phyloP scores from a whole-genome alignment of 345 rosid species.

The Eucalyptus pauciflora region DNA sequence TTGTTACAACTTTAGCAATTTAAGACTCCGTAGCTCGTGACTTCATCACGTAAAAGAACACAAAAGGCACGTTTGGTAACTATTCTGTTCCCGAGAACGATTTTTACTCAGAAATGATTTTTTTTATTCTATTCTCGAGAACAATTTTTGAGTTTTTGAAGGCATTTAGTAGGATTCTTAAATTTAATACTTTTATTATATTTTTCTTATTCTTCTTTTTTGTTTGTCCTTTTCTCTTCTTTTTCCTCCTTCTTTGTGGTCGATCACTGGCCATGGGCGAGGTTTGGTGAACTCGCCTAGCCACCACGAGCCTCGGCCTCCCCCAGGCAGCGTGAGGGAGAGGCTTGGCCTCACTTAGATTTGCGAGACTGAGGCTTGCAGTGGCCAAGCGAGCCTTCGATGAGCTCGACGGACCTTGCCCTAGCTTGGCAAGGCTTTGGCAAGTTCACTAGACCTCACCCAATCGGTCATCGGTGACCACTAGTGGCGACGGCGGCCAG shows the following conservation, averaged over 20 bases:
- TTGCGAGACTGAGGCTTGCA: rapidly evolving
- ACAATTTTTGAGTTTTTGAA: too few relatives aligned
- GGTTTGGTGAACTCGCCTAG: rapidly evolving
- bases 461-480: rapidly evolving
- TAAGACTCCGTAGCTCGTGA: background rate
- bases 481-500: rapidly evolving
- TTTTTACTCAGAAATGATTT: rapidly evolving
- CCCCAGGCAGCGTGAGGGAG: rapidly evolving
- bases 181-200: too few relatives aligned
- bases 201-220: too few relatives aligned
- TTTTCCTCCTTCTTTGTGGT: too few relatives aligned
- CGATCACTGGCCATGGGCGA: rapidly evolving
- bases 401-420: rapidly evolving
- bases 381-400: too few relatives aligned
- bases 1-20: background rate
- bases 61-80: rapidly evolving
- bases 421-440: too few relatives aligned
- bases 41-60: background rate
- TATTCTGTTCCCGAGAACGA: rapidly evolving
- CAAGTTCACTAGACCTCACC: rapidly evolving
- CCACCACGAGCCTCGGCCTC: rapidly evolving
- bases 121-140: rapidly evolving
- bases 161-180: too few relatives aligned
- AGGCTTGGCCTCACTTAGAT: rapidly evolving
- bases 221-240: too few relatives aligned